phyloP scores from a whole-genome alignment of 164 flowering plant species.

The Kingdonia uniflora region DNA sequence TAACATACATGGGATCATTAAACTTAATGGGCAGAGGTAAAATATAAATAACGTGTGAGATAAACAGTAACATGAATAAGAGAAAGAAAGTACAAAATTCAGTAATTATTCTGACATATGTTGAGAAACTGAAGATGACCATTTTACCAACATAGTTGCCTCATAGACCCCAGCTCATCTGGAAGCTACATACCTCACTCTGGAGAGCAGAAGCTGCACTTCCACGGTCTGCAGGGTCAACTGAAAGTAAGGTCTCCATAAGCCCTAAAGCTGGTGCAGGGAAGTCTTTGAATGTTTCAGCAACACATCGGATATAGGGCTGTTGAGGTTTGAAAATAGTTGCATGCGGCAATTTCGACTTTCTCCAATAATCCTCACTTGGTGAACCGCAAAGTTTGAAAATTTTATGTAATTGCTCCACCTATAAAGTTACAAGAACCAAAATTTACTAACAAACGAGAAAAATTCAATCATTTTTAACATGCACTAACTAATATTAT shows the following conservation, averaged over 20 bases:
- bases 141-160: too few species aligned
- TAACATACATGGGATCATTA: too few species aligned
- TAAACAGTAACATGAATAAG: too few species aligned
- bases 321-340: constrained; percentile 94
- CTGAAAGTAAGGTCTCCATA: constrained; percentile 66
- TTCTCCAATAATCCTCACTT: constrained; percentile 93
- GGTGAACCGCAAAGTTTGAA: constrained; percentile 99
- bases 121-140: too few species aligned
- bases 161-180: too few species aligned
- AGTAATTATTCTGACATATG: too few species aligned
- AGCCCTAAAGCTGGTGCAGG: constrained; percentile 77
- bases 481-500: too few species aligned
- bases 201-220: constrained; percentile 70
- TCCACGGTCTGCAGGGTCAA: constrained; percentile 92
- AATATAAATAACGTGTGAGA: too few species aligned
- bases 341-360: constrained; percentile 91
- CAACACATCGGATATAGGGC: constrained; percentile 75
- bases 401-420: constrained; percentile 93
- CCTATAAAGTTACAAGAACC: constrained; percentile 30
- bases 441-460: background rate
- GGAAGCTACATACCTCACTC: constrained; percentile 54
- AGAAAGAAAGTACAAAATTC: too few species aligned
- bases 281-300: constrained; percentile 80
- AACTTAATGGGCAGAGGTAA: too few species aligned
- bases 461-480: too few species aligned